Evolutionary conservation across 2,329 filamentous ascomycete species (phyloP).

Genomic region (Drechmeria coniospora): DNA sequence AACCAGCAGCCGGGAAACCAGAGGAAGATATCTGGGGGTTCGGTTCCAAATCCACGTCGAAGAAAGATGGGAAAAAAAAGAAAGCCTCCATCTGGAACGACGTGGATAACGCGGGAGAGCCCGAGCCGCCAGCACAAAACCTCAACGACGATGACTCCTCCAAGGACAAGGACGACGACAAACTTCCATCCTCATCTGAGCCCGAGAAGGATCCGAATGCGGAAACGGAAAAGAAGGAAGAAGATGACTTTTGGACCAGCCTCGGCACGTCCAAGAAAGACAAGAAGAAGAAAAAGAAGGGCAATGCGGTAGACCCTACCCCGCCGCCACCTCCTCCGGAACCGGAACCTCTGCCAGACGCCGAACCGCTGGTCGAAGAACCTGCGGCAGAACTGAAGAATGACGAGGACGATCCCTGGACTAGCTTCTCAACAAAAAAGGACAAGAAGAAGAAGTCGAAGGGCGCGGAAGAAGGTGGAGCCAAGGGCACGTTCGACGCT

Average conservation of each 20-base stretch:
- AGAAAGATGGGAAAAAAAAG: conserved; percentile 16
- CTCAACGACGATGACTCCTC: conserved; percentile 1
- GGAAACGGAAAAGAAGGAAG: conserved; percentile 15
- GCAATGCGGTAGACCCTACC: conserved; percentile 7
- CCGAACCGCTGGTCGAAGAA: conserved; percentile 6
- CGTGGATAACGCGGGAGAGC: conserved; percentile 7
- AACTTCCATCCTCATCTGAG: conserved; percentile 7
- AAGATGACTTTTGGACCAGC: conserved; percentile 14
- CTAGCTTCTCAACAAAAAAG: conserved; percentile 11
- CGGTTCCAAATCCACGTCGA: conserved; percentile 12
- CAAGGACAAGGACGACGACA: conserved; percentile 8
- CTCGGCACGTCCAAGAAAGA: conserved; percentile 13
- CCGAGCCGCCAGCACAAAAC: conserved; percentile 8
- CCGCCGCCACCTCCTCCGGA: conserved; percentile 7
- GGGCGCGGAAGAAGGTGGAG: conserved; percentile 9
- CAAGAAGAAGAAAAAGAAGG: conserved; percentile 13
- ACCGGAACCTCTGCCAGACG: conserved; percentile 2
- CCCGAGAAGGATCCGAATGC: conserved; percentile 9
- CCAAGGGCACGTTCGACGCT: conserved; percentile 1
- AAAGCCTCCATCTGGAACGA: conserved; percentile 11
- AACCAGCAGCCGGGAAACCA: conserved; percentile 12
- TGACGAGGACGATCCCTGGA: conserved; percentile 15
- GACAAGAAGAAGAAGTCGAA: conserved; percentile 14
- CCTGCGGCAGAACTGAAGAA: conserved; percentile 13
- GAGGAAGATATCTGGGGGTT: conserved; percentile 17